Percentiles rank a stretch among this genome's conserved stretches.
Evolutionary conservation across 208 protist genomes (phyloP).

Genomic region (Tritrichomonas foetus): DNA sequence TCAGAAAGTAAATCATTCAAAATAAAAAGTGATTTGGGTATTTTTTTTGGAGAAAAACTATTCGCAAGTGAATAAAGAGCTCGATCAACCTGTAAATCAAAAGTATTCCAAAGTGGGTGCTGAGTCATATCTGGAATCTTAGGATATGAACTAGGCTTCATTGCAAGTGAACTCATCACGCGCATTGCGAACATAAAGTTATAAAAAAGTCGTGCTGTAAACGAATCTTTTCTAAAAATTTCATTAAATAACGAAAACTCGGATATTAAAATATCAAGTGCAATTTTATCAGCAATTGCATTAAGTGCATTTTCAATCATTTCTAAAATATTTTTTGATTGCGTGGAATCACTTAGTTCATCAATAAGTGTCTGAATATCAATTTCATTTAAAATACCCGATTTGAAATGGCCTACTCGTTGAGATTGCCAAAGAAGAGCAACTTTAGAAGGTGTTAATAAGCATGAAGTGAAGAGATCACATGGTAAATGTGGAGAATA

Average conservation of each 20-base stretch:
- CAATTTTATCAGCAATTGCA: neutral
- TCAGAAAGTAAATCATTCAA: neutral
- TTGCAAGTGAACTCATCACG: neutral
- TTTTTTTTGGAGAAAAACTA: neutral
- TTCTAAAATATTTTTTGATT: neutral
- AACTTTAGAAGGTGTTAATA: neutral
- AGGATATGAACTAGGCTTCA: neutral
- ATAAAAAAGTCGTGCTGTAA: neutral
- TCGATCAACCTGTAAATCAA: slow-evolving; percentile 9
- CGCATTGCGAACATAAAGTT: neutral
- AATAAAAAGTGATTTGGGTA: too few relatives aligned
- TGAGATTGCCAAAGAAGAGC: neutral
- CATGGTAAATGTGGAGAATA: neutral
- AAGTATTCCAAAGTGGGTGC: neutral
- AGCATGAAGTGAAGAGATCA: slow-evolving; percentile 15
- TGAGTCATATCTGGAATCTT: neutral
- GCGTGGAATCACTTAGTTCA: neutral
- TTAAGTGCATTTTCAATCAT: neutral
- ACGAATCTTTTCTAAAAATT: neutral
- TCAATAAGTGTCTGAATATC: neutral
- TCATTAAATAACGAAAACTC: neutral
- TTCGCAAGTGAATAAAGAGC: neutral
- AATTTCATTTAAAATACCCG: neutral
- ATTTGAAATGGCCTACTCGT: neutral
- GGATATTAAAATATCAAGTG: neutral